Percentiles rank a stretch among this genome's conserved stretches.
phyloP scores from a whole-genome alignment of 2,329 filamentous ascomycete genomes.

The Alternaria alternata region DNA sequence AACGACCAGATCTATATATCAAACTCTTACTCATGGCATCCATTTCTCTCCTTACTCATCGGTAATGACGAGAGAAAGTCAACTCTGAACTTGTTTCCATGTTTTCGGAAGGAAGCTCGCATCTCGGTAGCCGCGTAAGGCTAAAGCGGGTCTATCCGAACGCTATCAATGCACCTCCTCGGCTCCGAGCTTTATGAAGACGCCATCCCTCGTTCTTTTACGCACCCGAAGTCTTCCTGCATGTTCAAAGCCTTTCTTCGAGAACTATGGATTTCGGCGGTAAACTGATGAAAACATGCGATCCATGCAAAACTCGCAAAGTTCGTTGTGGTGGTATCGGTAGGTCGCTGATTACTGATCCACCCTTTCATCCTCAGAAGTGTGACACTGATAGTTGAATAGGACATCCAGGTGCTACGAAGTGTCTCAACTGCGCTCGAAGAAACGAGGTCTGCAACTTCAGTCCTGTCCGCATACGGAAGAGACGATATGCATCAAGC shows the following conservation, averaged over 20 bases:
- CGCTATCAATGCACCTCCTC: background rate
- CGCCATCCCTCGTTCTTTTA: background rate
- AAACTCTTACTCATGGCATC: background rate
- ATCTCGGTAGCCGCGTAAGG: background rate
- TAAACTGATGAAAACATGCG: background rate
- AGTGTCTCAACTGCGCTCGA: background rate
- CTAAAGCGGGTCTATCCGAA: background rate
- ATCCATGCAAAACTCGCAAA: background rate
- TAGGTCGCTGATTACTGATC: background rate
- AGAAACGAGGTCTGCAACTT: background rate
- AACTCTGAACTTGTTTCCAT: background rate
- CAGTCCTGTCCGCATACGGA: background rate
- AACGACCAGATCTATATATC: background rate
- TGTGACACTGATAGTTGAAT: background rate
- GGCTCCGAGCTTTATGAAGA: background rate
- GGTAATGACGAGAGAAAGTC: background rate
- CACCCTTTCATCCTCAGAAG: background rate
- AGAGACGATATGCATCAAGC: background rate
- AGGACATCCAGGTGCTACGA: background rate
- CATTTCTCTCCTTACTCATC: background rate
- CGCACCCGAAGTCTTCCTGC: background rate
- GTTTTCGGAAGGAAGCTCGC: background rate
- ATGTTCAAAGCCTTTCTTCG: background rate
- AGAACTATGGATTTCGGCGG: background rate
- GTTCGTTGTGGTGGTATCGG: background rate